These are phyloP conservation scores for Tetrapyrgos nigripes DNA, from an alignment of 1,284 basidiomycete species.

Conservation along the genomic window DNA sequence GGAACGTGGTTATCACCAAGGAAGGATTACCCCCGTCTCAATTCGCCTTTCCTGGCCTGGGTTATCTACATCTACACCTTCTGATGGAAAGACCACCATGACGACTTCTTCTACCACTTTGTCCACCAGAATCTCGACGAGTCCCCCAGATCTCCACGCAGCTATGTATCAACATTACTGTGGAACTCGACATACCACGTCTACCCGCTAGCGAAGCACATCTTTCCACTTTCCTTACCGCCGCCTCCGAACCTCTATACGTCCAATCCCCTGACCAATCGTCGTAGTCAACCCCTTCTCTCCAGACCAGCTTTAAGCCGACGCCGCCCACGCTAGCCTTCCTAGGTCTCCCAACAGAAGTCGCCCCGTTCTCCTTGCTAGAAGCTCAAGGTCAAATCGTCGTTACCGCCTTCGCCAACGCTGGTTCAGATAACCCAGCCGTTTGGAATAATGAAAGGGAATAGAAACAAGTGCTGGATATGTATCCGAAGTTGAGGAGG, in stretches of 20 bases:
- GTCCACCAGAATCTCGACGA: too few species aligned
- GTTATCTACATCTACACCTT: too few species aligned
- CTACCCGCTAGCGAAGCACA: slow-evolving; percentile 58
- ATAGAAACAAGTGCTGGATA: slow-evolving; percentile 51
- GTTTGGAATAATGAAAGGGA: too few species aligned
- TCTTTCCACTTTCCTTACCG: slow-evolving; percentile 66
- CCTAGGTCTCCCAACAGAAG: slow-evolving; percentile 60
- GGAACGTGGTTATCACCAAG: slow-evolving; percentile 31
- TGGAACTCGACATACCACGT: slow-evolving; percentile 71
- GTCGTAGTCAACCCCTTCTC: too few species aligned
- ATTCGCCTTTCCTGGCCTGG: slow-evolving; percentile 49
- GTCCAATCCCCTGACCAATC: background rate
- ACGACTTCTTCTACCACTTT: too few species aligned
- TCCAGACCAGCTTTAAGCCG: slow-evolving; percentile 47
- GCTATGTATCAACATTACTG: too few species aligned
- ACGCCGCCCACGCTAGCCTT: slow-evolving; percentile 63
- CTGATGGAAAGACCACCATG: too few species aligned
- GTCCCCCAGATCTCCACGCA: too few species aligned
- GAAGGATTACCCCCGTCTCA: slow-evolving; percentile 42
- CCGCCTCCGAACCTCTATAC: slow-evolving; percentile 55
- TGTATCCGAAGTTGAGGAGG: slow-evolving; percentile 54
- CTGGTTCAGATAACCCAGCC: too few species aligned
- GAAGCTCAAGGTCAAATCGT: slow-evolving; percentile 72
- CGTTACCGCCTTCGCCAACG: slow-evolving; percentile 57
- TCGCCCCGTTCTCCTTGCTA: slow-evolving; percentile 68